A percentile compares a stretch with the other conserved stretches of the same genome.
Evolutionary conservation across 345 rosid species (phyloP).

Genomic region (Eucalyptus shirleyi): DNA sequence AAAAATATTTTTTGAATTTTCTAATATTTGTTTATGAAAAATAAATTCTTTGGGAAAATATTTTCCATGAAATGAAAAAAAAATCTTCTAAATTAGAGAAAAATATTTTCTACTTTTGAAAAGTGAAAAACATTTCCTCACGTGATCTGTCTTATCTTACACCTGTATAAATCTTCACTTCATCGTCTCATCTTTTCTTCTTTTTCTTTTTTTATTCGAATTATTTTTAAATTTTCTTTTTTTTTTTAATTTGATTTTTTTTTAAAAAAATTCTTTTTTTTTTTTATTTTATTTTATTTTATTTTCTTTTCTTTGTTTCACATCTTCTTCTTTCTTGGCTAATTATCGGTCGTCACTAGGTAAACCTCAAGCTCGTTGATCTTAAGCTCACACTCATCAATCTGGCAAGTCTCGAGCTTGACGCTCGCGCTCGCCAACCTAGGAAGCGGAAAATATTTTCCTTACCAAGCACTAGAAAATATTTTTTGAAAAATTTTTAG

Average conservation of each 20-base stretch:
- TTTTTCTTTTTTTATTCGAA: too few relatives aligned
- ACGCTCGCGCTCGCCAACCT: accelerated
- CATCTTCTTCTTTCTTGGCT: too few relatives aligned
- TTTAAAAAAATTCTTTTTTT: accelerated
- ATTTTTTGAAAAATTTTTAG: accelerated
- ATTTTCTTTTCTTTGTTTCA: too few relatives aligned
- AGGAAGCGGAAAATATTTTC: accelerated
- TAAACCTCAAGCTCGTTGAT: accelerated
- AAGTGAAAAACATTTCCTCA: accelerated
- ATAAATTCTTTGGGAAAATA: accelerated
- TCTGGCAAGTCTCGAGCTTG: accelerated
- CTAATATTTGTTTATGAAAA: accelerated
- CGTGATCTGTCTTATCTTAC: accelerated
- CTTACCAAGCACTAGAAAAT: accelerated
- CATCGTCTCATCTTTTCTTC: too few relatives aligned
- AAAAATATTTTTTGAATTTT: accelerated
- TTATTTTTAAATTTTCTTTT: too few relatives aligned
- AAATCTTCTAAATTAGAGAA: too few relatives aligned
- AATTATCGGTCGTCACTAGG: accelerated
- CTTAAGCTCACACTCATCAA: too few relatives aligned
- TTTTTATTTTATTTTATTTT: too few relatives aligned
- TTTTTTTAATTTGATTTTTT: too few relatives aligned
- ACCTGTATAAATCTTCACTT: accelerated
- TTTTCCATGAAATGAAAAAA: too few relatives aligned
- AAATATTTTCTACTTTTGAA: too few relatives aligned